phyloP scores from a whole-genome alignment of 805 yeast species.

The Ogataea kodamae region DNA sequence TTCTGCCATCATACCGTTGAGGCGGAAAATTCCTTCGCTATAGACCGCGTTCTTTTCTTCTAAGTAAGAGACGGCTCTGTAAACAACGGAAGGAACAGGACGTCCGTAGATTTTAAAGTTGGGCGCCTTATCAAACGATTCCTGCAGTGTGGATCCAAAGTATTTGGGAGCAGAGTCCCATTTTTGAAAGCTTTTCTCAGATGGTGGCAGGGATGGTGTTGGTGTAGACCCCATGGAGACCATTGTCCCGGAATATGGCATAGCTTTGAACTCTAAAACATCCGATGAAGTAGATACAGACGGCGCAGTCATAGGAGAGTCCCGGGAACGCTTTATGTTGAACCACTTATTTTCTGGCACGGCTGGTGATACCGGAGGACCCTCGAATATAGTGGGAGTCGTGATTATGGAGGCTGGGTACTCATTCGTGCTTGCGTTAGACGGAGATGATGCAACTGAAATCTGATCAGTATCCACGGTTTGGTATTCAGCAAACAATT shows the following conservation, averaged over 20 bases:
- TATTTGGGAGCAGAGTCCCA: conserved; percentile 30
- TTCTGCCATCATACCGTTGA: conserved; percentile 82
- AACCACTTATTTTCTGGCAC: conserved; percentile 23
- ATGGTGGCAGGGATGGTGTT: conserved; percentile 5
- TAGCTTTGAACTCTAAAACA: conserved; percentile 32
- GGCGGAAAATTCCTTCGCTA: conserved; percentile 88
- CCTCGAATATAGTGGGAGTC: conserved; percentile 12
- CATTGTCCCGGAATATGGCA: conserved; percentile 31
- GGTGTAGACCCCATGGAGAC: conserved; percentile 15
- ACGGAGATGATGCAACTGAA: conserved; percentile 18
- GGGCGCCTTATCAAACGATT: conserved; percentile 50
- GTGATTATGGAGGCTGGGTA: conserved; percentile 9
- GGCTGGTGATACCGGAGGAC: conserved; percentile 14
- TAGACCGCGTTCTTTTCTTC: conserved; percentile 64
- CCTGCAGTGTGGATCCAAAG: conserved; percentile 63
- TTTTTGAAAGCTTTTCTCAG: conserved; percentile 19
- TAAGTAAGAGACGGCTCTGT: conserved; percentile 68
- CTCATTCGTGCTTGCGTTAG: conserved; percentile 10
- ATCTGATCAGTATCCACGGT: conserved; percentile 12
- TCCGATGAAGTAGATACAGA: conserved; percentile 15
- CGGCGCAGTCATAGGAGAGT: conserved; percentile 15
- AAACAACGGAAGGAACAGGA: conserved; percentile 71
- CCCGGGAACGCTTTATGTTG: conserved; percentile 18
- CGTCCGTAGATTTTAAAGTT: conserved; percentile 38
- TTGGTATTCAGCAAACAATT: conserved; percentile 17